Conservation (phyloP, 1,284 basidiomycete genomes). For the Wallemia hederae region DNA sequence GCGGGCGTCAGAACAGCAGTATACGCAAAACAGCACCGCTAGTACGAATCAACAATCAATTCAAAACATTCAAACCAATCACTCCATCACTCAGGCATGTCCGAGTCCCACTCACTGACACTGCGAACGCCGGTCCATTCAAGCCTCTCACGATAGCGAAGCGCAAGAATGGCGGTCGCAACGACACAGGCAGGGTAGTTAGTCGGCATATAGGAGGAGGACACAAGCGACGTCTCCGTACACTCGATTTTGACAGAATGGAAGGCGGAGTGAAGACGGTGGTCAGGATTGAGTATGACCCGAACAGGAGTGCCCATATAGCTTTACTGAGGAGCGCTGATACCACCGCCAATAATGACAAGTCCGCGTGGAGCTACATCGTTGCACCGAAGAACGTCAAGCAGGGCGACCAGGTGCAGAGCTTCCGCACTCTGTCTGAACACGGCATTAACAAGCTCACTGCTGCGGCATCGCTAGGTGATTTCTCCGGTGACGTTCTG, state of each 20-base stretch:
- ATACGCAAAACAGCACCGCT: constrained; percentile 1
- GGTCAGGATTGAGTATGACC: constrained; percentile 86
- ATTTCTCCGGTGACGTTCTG: not conserved
- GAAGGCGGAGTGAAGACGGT: constrained; percentile 60
- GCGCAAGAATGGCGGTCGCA: constrained; percentile 62
- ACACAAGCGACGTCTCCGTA: constrained; percentile 55
- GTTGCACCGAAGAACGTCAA: constrained; percentile 67
- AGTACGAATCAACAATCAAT: constrained; percentile 17
- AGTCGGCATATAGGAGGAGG: constrained; percentile 72
- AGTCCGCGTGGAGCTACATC: constrained; percentile 38
- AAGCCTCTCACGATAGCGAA: constrained; percentile 55
- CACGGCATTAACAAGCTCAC: constrained; percentile 2
- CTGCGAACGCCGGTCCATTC: constrained; percentile 60
- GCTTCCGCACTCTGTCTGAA: constrained; percentile 26
- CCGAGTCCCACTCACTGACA: constrained; percentile 43
- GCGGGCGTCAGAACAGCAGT: no score
- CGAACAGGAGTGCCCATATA: constrained; percentile 73
- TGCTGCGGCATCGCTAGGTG: not conserved
- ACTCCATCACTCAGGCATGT: constrained; percentile 67
- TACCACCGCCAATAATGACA: constrained; percentile 12
- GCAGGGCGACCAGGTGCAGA: constrained; percentile 64
- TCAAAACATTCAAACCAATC: constrained; percentile 72
- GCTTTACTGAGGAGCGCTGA: constrained; percentile 37
- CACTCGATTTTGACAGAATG: constrained; percentile 56
- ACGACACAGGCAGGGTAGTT: constrained; percentile 54